Conservation (phyloP, 2,329 filamentous ascomycete genomes). For the Botrytis cinerea region DNA sequence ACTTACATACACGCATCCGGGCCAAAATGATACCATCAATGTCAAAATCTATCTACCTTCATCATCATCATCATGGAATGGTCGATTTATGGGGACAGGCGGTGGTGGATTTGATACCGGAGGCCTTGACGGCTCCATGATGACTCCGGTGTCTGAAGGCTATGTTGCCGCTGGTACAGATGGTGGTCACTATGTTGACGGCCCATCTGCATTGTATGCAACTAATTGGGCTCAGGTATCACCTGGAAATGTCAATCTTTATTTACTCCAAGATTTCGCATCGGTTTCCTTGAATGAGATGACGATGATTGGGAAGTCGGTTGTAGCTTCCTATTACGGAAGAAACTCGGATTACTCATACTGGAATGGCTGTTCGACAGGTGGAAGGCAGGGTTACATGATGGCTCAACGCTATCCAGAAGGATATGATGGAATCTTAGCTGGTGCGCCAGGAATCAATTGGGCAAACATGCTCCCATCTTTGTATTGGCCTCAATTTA, state of each 20-base stretch:
- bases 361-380: constrained; percentile 45
- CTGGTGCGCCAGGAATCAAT: constrained; percentile 45
- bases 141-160: background rate
- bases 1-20: constrained; percentile 35
- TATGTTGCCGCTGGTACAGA: constrained; percentile 16
- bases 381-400: constrained; percentile 45
- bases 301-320: constrained; percentile 40
- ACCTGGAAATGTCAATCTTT: constrained; percentile 30
- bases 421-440: constrained; percentile 46
- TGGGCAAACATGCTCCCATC: background rate
- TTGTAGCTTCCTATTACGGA: constrained; percentile 43
- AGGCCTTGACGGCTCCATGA: background rate
- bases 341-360: constrained; percentile 43
- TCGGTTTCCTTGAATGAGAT: constrained; percentile 44
- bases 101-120: background rate
- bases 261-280: constrained; percentile 44
- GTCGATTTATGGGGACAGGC: constrained; percentile 19
- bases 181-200: background rate
- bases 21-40: constrained; percentile 32
- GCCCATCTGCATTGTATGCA: background rate
- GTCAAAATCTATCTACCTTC: constrained; percentile 37
- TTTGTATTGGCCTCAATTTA: constrained; percentile 16
- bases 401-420: constrained; percentile 44
- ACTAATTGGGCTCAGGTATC: constrained; percentile 19
- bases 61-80: constrained; percentile 9